Evolutionary conservation across 345 rosid genomes (phyloP).

Genomic region (Leavenworthia alabamica): DNA sequence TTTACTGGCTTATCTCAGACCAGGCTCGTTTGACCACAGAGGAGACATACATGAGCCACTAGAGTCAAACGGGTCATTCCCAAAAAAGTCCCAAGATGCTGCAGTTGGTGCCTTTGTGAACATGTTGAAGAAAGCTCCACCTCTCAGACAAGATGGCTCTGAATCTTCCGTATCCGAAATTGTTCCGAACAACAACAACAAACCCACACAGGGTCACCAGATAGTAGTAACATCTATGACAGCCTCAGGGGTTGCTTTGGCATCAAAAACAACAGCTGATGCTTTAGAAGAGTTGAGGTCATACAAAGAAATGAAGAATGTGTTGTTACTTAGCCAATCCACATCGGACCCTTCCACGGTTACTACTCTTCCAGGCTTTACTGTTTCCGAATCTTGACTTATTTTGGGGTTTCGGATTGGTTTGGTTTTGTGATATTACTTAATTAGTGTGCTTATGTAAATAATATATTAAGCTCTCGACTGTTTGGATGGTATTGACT

Average conservation of each 20-base stretch:
- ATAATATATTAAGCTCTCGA: background rate
- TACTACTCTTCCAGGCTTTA: constrained; percentile 15
- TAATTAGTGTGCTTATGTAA: background rate
- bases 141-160: constrained; percentile 58
- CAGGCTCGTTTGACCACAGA: constrained; percentile 53
- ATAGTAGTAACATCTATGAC: constrained; percentile 35
- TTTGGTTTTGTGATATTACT: constrained; percentile 3
- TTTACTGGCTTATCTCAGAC: constrained; percentile 35
- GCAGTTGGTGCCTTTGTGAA: constrained; percentile 81
- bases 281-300: constrained; percentile 76
- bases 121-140: constrained; percentile 85
- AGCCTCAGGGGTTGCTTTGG: constrained; percentile 40
- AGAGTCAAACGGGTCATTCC: constrained; percentile 44
- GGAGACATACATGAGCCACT: constrained; percentile 36
- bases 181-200: constrained; percentile 14
- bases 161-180: constrained; percentile 34
- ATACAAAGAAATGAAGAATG: constrained; percentile 59
- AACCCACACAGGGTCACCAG: constrained; percentile 13
- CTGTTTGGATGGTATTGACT: background rate
- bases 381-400: constrained; percentile 26
- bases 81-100: constrained; percentile 72
- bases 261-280: constrained; percentile 72
- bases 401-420: background rate
- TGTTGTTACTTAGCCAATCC: constrained; percentile 51
- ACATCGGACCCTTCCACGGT: constrained; percentile 9